A percentile compares a stretch with the other conserved stretches of the same genome.
phyloP scores from a whole-genome alignment of 129 eudicot genomes.

The Helichrysum umbraculigerum region DNA sequence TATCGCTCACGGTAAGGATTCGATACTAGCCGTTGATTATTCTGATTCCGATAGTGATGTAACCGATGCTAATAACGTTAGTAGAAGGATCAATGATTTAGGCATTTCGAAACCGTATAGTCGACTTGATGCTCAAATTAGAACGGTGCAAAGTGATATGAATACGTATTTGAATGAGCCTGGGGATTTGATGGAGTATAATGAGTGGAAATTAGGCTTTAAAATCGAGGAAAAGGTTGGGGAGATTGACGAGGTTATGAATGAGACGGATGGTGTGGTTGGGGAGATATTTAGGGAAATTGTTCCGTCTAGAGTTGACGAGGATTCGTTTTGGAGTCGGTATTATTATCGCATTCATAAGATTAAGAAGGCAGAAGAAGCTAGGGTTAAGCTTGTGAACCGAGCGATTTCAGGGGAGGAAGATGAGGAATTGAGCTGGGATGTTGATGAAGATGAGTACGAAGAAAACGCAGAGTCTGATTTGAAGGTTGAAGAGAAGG shows the following conservation, averaged over 20 bases:
- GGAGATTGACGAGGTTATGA: conserved; percentile 48
- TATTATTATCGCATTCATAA: conserved; percentile 65
- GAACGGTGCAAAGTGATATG: conserved; percentile 51
- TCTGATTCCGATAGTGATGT: conserved; percentile 35
- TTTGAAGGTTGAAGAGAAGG: conserved; percentile 30
- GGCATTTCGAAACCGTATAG: conserved; percentile 54
- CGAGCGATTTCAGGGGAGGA: conserved; percentile 63
- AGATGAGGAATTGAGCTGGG: conserved; percentile 87
- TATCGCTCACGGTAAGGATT: conserved; percentile 48
- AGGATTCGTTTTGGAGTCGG: conserved; percentile 65
- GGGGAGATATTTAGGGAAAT: conserved; percentile 55
- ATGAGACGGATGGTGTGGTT: conserved; percentile 44
- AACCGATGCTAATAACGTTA: conserved; percentile 14
- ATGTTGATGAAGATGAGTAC: conserved; percentile 76
- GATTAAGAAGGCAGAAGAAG: conserved; percentile 70
- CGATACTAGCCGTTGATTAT: conserved; percentile 37
- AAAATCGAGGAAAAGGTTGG: conserved; percentile 43
- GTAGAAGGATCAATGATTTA: conserved; percentile 1
- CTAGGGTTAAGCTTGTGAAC: conserved; percentile 63
- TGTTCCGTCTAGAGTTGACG: conserved; percentile 60
- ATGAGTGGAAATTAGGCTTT: conserved; percentile 67
- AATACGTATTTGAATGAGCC: conserved; percentile 69
- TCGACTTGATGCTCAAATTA: conserved; percentile 62
- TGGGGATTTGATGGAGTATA: conserved; percentile 51
- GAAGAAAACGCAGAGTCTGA: conserved; percentile 41